These are phyloP conservation scores for Colletotrichum gloeosporioides DNA, from an alignment of 2,329 filamentous ascomycete genomes.

Conservation along the genomic window DNA sequence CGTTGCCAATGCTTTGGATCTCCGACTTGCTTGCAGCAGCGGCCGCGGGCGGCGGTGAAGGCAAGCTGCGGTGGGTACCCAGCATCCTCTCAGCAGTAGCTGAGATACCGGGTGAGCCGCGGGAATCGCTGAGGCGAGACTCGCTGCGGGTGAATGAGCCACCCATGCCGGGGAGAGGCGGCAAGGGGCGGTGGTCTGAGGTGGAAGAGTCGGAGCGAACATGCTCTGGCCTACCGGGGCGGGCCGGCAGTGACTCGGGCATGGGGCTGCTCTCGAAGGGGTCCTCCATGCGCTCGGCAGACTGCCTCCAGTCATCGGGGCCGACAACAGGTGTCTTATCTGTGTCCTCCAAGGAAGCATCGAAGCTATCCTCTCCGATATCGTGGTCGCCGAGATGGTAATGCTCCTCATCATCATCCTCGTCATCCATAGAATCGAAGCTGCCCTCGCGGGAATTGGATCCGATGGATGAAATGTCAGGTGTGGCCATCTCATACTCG, in stretches of 20 bases:
- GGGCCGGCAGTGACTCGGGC: slow-evolving; percentile 56
- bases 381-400: slow-evolving; percentile 61
- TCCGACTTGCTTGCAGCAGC: slow-evolving; percentile 77
- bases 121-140: slow-evolving; percentile 58
- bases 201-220: slow-evolving; percentile 77
- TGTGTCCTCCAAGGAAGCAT: slow-evolving; percentile 92
- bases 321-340: slow-evolving; percentile 98
- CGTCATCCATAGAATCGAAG: slow-evolving; percentile 83
- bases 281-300: slow-evolving; percentile 54
- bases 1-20: slow-evolving; percentile 75
- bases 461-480: slow-evolving; percentile 90
- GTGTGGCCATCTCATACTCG: slow-evolving; percentile 97
- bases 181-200: slow-evolving; percentile 78
- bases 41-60: slow-evolving; percentile 73
- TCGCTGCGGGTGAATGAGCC: slow-evolving; percentile 42
- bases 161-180: slow-evolving; percentile 75
- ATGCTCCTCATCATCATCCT: slow-evolving; percentile 57
- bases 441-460: slow-evolving; percentile 92
- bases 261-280: slow-evolving; percentile 76
- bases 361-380: slow-evolving; percentile 86
- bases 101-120: slow-evolving; percentile 68
- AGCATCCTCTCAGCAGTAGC: slow-evolving; percentile 76
- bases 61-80: slow-evolving; percentile 70
- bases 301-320: slow-evolving; percentile 91
- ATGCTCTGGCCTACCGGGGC: slow-evolving; percentile 56